Conservation (phyloP, 495 filamentous ascomycete species). For the Podospora didyma region DNA sequence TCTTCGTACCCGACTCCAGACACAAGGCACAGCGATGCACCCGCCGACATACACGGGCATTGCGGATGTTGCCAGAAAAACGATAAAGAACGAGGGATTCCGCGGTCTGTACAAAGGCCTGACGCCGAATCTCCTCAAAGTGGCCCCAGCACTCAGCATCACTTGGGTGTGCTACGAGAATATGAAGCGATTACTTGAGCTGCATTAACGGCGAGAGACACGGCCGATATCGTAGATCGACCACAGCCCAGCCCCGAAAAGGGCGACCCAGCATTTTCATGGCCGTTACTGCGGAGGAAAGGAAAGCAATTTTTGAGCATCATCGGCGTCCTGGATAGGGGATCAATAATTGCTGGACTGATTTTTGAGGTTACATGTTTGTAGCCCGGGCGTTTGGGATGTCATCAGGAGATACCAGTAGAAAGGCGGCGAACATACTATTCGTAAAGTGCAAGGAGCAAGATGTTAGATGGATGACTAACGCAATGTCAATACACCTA, state of each 20-base stretch:
- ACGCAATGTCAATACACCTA: background rate
- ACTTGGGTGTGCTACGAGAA: constrained; percentile 98
- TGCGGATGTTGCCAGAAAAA: constrained; percentile 77
- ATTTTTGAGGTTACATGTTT: background rate
- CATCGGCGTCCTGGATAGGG: background rate
- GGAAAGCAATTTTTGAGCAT: background rate
- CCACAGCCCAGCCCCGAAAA: no score
- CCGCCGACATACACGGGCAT: constrained; percentile 88
- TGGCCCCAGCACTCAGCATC: constrained; percentile 93
- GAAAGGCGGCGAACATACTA: background rate
- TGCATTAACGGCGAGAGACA: constrained; percentile 37
- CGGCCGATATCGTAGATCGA: background rate
- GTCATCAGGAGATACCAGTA: background rate
- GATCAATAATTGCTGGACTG: background rate
- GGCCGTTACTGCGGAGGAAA: background rate
- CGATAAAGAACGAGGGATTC: constrained; percentile 75
- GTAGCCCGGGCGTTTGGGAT: background rate
- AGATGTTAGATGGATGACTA: background rate
- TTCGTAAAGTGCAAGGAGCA: background rate
- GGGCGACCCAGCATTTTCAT: background rate
- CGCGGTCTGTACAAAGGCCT: constrained; percentile 91
- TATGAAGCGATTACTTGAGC: constrained; percentile 70
- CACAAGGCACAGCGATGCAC: constrained; percentile 88
- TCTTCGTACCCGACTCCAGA: constrained; percentile 87
- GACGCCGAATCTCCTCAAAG: constrained; percentile 94